Conservation (phyloP, 257 asterid species). For the Capsicum rhomboideum region DNA sequence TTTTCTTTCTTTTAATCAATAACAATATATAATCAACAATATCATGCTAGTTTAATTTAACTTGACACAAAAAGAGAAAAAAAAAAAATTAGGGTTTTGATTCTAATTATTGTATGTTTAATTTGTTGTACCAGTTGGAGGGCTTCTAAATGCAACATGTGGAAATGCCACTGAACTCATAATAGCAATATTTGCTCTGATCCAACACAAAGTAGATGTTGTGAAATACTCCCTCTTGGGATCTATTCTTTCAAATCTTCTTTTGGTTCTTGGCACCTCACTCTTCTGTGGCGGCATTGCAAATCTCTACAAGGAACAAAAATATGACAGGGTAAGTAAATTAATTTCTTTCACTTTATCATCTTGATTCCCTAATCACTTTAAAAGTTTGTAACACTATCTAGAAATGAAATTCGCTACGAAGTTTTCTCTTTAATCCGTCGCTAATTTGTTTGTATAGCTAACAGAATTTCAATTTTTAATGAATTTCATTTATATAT, state of each 20-base stretch:
- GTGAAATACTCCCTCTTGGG: constrained; percentile 84
- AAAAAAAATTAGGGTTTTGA: background rate
- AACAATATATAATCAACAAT: background rate
- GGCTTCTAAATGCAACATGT: constrained; percentile 93
- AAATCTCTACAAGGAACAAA: constrained; percentile 48
- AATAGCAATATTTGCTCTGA: constrained; percentile 67
- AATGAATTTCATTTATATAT: too few relatives aligned
- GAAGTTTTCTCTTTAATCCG: too few relatives aligned
- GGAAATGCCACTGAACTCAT: constrained; percentile 94
- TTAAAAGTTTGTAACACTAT: background rate
- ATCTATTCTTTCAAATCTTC: constrained; percentile 87
- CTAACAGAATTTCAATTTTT: too few relatives aligned
- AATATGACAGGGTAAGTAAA: constrained; percentile 54
- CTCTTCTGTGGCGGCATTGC: constrained; percentile 91
- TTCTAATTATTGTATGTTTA: background rate
- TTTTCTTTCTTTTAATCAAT: background rate
- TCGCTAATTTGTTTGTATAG: too few relatives aligned
- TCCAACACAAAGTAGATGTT: constrained; percentile 61
- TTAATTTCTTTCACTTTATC: background rate
- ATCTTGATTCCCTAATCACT: background rate
- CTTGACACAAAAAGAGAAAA: background rate
- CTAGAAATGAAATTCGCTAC: too few relatives aligned
- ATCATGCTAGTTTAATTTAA: background rate
- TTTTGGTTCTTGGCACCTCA: constrained; percentile 87
- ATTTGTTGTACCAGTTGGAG: constrained; percentile 57